Evolutionary conservation across 164 flowering plant genomes (phyloP).

Genomic region (Dillenia turbinata): DNA sequence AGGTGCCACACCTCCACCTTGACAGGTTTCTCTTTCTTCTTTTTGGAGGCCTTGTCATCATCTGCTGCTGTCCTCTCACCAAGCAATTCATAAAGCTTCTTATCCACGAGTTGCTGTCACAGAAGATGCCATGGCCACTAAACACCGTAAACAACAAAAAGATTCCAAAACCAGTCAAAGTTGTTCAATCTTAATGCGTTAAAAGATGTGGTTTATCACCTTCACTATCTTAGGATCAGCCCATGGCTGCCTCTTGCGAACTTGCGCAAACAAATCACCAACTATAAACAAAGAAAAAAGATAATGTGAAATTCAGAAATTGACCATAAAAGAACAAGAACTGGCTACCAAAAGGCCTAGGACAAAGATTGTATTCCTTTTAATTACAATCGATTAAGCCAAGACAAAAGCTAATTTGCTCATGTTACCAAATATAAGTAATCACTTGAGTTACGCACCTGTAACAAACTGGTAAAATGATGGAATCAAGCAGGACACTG

Average conservation of each 20-base stretch:
- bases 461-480: too few relatives aligned
- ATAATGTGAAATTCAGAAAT: not conserved
- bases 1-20: constrained; percentile 52
- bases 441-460: too few relatives aligned
- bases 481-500: too few relatives aligned
- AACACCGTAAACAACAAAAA: constrained; percentile 6
- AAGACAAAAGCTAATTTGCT: too few relatives aligned
- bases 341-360: not conserved
- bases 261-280: constrained; percentile 70
- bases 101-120: constrained; percentile 62
- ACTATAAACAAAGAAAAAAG: constrained; percentile 31
- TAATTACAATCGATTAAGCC: too few relatives aligned
- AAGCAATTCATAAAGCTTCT: constrained; percentile 59
- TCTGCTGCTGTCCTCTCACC: constrained; percentile 96
- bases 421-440: too few relatives aligned
- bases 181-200: not conserved
- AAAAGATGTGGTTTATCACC: constrained; percentile 33
- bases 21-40: constrained; percentile 85
- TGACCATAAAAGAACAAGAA: not conserved
- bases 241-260: constrained; percentile 84
- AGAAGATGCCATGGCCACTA: not conserved
- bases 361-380: too few relatives aligned
- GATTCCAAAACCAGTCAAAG: not conserved
- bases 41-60: constrained; percentile 69
- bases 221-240: constrained; percentile 88